These are phyloP conservation scores for Elaeis oleifera DNA, from an alignment of 202 grass and related monocot genomes.

Conservation along the genomic window DNA sequence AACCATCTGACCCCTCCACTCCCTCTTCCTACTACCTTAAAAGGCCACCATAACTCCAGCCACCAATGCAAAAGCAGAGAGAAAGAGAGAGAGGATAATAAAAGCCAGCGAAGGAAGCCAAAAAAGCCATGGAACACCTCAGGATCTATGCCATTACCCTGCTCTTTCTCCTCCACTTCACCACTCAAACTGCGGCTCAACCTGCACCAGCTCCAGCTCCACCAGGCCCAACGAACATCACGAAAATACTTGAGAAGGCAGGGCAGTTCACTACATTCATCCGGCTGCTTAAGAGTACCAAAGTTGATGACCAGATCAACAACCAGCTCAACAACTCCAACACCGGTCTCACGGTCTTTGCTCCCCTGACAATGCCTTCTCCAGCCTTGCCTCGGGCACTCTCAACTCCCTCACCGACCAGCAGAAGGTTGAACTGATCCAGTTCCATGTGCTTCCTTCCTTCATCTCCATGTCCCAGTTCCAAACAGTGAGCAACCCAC, in stretches of 20 bases:
- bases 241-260: slow-evolving; percentile 58
- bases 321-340: slow-evolving; percentile 76
- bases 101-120: background rate
- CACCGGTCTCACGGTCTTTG: slow-evolving; percentile 69
- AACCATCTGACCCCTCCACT: background rate
- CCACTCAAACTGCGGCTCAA: slow-evolving; percentile 25
- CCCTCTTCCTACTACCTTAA: background rate
- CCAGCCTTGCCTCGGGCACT: slow-evolving; percentile 51
- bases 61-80: background rate
- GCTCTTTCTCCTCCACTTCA: slow-evolving; percentile 16
- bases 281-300: slow-evolving; percentile 55
- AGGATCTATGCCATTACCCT: background rate
- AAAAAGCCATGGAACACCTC: slow-evolving; percentile 4
- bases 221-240: slow-evolving; percentile 62
- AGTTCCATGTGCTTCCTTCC: slow-evolving; percentile 67
- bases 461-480: slow-evolving; percentile 50
- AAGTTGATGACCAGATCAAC: slow-evolving; percentile 66
- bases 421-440: slow-evolving; percentile 72
- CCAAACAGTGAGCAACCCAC: slow-evolving; percentile 84
- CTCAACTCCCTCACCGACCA: slow-evolving; percentile 79
- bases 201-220: slow-evolving; percentile 27
- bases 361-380: slow-evolving; percentile 97
- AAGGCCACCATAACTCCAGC: background rate
- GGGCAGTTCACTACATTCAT: slow-evolving; percentile 78
- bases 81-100: background rate